Conservation (phyloP, 1,284 basidiomycete genomes). For the Sanghuangporus weigelae region DNA sequence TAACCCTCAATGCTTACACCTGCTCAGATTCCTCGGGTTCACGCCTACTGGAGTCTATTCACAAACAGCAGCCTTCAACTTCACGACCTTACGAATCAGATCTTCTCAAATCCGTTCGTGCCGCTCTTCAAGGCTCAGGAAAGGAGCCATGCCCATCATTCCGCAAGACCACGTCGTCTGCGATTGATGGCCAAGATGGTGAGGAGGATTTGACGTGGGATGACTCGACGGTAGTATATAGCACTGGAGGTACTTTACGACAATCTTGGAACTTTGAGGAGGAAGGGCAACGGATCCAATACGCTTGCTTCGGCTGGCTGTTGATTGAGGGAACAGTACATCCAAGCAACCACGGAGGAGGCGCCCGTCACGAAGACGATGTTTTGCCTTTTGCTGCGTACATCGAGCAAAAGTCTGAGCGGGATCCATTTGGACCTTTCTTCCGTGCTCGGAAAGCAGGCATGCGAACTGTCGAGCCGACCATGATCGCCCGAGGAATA, state of each 20-base stretch:
- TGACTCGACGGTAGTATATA: conserved; percentile 59
- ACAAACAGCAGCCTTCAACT: conserved; percentile 21
- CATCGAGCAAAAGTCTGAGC: conserved; percentile 26
- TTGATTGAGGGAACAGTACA: conserved; percentile 9
- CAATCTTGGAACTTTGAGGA: conserved; percentile 72
- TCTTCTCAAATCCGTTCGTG: conserved; percentile 46
- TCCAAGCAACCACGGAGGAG: conserved; percentile 4
- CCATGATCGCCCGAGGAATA: conserved; percentile 41
- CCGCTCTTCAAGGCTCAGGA: conserved; percentile 46
- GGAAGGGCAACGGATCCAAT: conserved; percentile 68
- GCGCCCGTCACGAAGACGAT: conserved; percentile 28
- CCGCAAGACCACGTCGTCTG: conserved; percentile 28
- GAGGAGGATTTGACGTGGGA: conserved; percentile 69
- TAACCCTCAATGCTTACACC: conserved; percentile 13
- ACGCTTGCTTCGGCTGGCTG: conserved; percentile 72
- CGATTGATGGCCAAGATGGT: conserved; percentile 19
- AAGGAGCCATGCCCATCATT: conserved; percentile 36
- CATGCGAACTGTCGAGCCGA: conserved; percentile 19
- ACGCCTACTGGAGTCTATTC: conserved; percentile 22
- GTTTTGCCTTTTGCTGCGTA: conserved; percentile 31
- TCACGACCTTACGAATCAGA: conserved; percentile 27
- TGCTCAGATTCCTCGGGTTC: conserved; percentile 29
- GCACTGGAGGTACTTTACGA: conserved; percentile 61
- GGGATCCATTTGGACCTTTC: conserved; percentile 32
- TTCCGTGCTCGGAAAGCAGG: conserved; percentile 26